Percentiles rank a stretch among this genome's conserved stretches.
phyloP scores from a whole-genome alignment of 148 eudicot species.

The Rhododendron williamsianum region DNA sequence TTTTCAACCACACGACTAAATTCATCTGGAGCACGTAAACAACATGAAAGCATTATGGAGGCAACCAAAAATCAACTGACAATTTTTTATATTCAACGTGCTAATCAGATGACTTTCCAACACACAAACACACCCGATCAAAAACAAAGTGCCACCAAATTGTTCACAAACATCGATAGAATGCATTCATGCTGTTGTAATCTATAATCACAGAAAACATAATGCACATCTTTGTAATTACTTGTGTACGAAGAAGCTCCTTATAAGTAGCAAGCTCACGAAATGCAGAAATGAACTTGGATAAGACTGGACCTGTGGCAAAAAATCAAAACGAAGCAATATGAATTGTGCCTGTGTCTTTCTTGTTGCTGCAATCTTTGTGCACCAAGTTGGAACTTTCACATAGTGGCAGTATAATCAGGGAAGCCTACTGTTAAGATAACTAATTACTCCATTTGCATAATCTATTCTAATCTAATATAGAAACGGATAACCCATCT shows the following conservation, averaged over 20 bases:
- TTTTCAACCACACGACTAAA: not conserved
- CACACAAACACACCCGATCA: not conserved
- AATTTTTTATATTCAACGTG: not conserved
- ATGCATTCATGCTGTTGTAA: not conserved
- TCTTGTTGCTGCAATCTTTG: not conserved
- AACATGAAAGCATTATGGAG: not conserved
- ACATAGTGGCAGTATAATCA: not conserved
- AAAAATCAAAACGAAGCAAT: constrained; percentile 8
- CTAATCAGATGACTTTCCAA: not conserved
- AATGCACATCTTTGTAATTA: not conserved
- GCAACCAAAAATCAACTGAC: not conserved
- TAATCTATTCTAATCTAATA: too few species aligned
- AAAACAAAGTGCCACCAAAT: not conserved
- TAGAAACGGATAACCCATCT: not conserved
- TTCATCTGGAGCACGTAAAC: not conserved
- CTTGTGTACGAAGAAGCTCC: constrained; percentile 97
- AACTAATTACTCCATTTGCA: not conserved
- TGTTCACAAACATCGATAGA: not conserved
- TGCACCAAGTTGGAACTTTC: not conserved
- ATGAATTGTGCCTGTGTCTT: not conserved
- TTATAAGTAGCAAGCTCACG: constrained; percentile 93
- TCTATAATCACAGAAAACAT: not conserved
- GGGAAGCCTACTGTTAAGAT: not conserved
- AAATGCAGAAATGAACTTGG: constrained; percentile 69
- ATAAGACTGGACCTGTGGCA: constrained; percentile 71